phyloP scores from a whole-genome alignment of 306 rosid genomes.

The Trifolium repens region DNA sequence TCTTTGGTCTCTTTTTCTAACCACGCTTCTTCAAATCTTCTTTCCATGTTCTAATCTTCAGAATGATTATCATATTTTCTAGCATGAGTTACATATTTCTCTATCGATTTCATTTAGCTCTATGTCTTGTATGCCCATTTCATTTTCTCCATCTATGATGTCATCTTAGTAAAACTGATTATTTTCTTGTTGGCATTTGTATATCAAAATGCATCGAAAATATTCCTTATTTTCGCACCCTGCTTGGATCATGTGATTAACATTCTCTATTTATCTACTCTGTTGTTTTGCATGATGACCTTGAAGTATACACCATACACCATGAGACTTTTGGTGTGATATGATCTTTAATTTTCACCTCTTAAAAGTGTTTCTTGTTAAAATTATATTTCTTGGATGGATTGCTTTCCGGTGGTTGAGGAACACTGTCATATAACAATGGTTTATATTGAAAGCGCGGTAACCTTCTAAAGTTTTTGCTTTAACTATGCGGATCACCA shows the following conservation, averaged over 20 bases:
- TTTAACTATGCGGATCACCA: neutral
- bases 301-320: neutral
- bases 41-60: neutral
- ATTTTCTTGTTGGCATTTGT: neutral
- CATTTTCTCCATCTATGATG: neutral
- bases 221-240: neutral
- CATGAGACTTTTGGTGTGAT: neutral
- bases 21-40: neutral
- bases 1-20: neutral
- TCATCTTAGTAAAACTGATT: neutral
- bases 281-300: neutral
- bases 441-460: neutral
- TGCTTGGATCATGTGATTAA: neutral
- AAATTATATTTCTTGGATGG: neutral
- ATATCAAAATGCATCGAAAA: too few relatives aligned
- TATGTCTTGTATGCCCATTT: neutral
- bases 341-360: neutral
- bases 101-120: neutral
- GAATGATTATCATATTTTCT: neutral
- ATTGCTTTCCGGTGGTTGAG: neutral
- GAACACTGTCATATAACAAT: neutral
- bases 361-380: neutral
- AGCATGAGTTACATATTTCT: neutral
- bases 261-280: neutral
- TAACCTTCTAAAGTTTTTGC: too few relatives aligned